Evolutionary conservation across 2,329 filamentous ascomycete genomes (phyloP).

Genomic region (Hypoxylon sp.): DNA sequence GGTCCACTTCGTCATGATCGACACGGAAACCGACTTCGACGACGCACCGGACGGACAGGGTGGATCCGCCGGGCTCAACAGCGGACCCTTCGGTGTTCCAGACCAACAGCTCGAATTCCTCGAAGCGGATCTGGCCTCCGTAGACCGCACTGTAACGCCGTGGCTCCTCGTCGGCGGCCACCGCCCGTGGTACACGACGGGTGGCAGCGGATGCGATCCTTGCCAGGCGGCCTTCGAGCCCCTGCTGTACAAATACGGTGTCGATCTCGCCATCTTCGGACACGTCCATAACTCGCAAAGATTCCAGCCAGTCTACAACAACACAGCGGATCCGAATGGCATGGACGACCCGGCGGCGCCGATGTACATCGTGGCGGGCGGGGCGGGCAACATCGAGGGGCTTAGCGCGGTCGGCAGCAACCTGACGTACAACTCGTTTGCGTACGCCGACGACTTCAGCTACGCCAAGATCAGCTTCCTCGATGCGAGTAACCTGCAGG

Average conservation of each 20-base stretch:
- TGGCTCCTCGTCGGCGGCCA: conserved; percentile 63
- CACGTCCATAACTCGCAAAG: conserved; percentile 70
- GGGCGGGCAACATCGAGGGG: conserved; percentile 68
- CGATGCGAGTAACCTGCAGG: conserved; percentile 58
- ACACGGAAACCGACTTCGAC: conserved; percentile 69
- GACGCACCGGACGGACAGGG: conserved; percentile 59
- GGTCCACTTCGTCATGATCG: conserved; percentile 65
- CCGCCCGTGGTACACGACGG: conserved; percentile 61
- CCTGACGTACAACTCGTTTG: conserved; percentile 59
- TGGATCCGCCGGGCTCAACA: conserved; percentile 57
- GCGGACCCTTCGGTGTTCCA: conserved; percentile 61
- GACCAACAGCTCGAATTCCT: conserved; percentile 67
- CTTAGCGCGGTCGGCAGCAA: conserved; percentile 57
- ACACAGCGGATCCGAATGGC: conserved; percentile 52
- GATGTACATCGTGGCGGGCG: conserved; percentile 68
- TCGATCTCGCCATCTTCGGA: conserved; percentile 67
- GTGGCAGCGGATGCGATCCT: conserved; percentile 53
- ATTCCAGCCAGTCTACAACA: conserved; percentile 57
- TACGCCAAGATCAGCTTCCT: conserved; percentile 62
- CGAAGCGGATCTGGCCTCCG: conserved; percentile 65
- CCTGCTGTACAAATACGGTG: conserved; percentile 66
- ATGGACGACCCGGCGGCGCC: conserved; percentile 57
- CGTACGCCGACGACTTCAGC: conserved; percentile 64
- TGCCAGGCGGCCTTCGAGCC: conserved; percentile 66
- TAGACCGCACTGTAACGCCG: conserved; percentile 66